These are phyloP conservation scores for Verticillium nonalfalfae DNA, from an alignment of 2,329 filamentous ascomycete genomes.

Conservation along the genomic window DNA sequence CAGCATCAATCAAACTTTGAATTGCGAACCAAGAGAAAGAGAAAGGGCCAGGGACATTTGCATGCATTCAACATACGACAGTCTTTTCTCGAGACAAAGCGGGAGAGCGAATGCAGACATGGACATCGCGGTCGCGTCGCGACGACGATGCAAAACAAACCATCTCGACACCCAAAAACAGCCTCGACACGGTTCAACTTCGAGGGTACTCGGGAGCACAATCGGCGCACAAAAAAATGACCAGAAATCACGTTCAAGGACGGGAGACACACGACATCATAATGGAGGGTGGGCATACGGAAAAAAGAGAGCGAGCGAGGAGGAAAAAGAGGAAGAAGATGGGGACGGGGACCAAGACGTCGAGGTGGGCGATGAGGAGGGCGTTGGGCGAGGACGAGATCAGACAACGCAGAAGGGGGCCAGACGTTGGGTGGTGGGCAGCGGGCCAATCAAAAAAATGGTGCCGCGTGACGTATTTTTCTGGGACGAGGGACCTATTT, in stretches of 20 bases:
- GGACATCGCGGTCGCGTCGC: neutral
- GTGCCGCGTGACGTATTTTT: constrained; percentile 3
- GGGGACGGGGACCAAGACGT: constrained; percentile 2
- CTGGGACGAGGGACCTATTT: neutral
- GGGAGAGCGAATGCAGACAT: neutral
- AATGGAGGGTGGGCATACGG: constrained; percentile 9
- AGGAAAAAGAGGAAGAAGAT: constrained; percentile 6
- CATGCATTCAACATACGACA: neutral
- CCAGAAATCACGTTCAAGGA: neutral
- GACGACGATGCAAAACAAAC: neutral
- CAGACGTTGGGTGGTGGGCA: neutral
- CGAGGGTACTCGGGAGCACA: neutral
- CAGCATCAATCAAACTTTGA: neutral
- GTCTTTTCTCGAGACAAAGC: too few relatives aligned
- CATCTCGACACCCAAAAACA: neutral
- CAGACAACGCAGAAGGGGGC: constrained; percentile 2
- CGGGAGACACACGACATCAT: neutral
- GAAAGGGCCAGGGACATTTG: neutral
- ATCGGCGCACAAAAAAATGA: neutral
- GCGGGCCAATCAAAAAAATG: constrained; percentile 12
- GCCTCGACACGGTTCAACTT: neutral
- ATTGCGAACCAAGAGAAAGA: neutral
- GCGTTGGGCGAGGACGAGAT: constrained; percentile 10
- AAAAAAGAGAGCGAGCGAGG: constrained; percentile 3
- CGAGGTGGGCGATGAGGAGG: constrained; percentile 13